Evolutionary conservation across 108 stramenopile species (phyloP).

Genomic region (Cyclotella cryptica): DNA sequence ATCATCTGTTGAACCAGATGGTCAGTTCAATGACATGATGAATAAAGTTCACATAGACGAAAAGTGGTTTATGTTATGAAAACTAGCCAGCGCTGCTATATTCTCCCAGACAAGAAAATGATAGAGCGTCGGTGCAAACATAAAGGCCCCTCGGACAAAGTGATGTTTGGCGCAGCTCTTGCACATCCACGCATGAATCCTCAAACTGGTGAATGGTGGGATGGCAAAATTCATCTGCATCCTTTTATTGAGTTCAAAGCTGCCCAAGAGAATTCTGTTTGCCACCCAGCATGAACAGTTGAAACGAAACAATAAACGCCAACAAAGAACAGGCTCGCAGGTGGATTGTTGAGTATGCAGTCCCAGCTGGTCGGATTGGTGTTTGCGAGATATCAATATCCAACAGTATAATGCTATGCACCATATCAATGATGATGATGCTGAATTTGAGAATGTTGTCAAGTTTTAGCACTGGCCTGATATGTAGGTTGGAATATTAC

Average conservation of each 20-base stretch:
- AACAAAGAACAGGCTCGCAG: background rate
- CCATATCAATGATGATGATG: slow-evolving; percentile 1
- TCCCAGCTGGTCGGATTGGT: slow-evolving; percentile 20
- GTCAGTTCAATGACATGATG: slow-evolving; percentile 8
- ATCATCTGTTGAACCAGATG: slow-evolving; percentile 6
- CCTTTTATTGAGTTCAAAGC: background rate
- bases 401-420: slow-evolving; percentile 22
- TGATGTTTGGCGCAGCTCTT: too few species aligned
- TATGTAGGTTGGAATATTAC: slow-evolving; percentile 6
- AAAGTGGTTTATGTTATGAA: slow-evolving; percentile 22
- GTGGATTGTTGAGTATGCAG: background rate
- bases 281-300: background rate
- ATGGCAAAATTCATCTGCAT: slow-evolving; percentile 17
- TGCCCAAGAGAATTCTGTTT: background rate
- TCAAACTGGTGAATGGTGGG: slow-evolving; percentile 18
- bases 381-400: slow-evolving; percentile 5
- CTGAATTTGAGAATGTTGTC: background rate
- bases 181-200: slow-evolving; percentile 14
- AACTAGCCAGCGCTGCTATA: background rate
- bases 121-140: slow-evolving; percentile 11
- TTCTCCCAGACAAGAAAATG: too few species aligned
- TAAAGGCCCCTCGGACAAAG: slow-evolving; percentile 13
- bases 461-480: background rate
- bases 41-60: slow-evolving; percentile 19
- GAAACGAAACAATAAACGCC: background rate